phyloP scores from a whole-genome alignment of 371 early-diverging fungal genomes.

The Blakeslea trispora region DNA sequence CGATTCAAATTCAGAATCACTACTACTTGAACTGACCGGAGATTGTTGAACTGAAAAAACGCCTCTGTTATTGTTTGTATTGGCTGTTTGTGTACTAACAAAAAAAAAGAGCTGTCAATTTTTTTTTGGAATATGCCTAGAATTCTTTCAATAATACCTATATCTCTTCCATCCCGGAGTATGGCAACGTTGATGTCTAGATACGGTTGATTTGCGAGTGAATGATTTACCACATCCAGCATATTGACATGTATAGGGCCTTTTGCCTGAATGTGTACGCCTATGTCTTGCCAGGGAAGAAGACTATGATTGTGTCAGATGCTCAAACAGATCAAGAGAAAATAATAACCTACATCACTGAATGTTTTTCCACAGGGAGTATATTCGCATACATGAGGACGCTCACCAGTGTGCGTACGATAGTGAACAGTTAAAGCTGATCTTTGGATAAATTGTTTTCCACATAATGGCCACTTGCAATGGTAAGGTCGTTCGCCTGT shows the following conservation, averaged over 20 bases:
- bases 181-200: slow-evolving; percentile 56
- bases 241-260: slow-evolving; percentile 46
- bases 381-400: slow-evolving; percentile 72
- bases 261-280: slow-evolving; percentile 49
- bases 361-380: slow-evolving; percentile 58
- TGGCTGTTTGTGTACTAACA: too few species aligned
- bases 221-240: slow-evolving; percentile 67
- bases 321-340: background rate
- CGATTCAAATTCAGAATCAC: too few species aligned
- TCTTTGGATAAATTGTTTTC: slow-evolving; percentile 76
- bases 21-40: too few species aligned
- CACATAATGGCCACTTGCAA: slow-evolving; percentile 66
- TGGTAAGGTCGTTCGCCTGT: slow-evolving; percentile 74
- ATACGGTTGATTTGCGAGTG: slow-evolving; percentile 68
- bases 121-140: too few species aligned
- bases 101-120: too few species aligned
- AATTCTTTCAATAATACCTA: too few species aligned
- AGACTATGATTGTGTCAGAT: slow-evolving; percentile 25
- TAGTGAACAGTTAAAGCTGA: slow-evolving; percentile 80
- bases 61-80: too few species aligned
- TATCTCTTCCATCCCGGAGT: too few species aligned
- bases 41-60: too few species aligned
- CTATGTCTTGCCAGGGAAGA: slow-evolving; percentile 50
- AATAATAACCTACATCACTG: slow-evolving; percentile 44
- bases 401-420: slow-evolving; percentile 81